Conservation (phyloP, 2,329 filamentous ascomycete genomes). For the Penicillium sp. region DNA sequence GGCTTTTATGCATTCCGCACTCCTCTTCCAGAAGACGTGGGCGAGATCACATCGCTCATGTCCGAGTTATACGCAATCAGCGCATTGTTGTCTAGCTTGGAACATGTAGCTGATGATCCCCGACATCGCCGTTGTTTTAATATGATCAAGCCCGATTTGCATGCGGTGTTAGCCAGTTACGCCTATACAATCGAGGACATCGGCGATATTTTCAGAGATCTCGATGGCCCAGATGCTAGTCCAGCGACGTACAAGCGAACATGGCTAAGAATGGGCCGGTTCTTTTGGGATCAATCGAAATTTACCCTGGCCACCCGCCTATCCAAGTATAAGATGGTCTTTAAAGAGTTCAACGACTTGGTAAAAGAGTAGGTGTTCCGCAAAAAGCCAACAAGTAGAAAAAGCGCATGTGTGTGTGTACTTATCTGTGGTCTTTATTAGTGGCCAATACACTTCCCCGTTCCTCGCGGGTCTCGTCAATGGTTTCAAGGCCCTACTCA, state of each 20-base stretch:
- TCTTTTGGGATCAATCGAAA: slow-evolving; percentile 48
- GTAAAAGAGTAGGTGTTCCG: slow-evolving; percentile 46
- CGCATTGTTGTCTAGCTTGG: slow-evolving; percentile 49
- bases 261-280: slow-evolving; percentile 51
- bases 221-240: slow-evolving; percentile 31
- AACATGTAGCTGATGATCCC: slow-evolving; percentile 43
- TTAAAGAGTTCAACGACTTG: slow-evolving; percentile 46
- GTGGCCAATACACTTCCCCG: slow-evolving; percentile 26
- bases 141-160: slow-evolving; percentile 48
- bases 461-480: slow-evolving; percentile 28
- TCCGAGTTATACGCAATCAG: slow-evolving; percentile 56
- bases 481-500: slow-evolving; percentile 27
- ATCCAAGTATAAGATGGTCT: slow-evolving; percentile 50
- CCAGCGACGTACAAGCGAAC: slow-evolving; percentile 45
- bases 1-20: slow-evolving; percentile 51
- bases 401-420: slow-evolving; percentile 8
- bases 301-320: slow-evolving; percentile 49
- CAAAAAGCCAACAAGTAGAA: neutral
- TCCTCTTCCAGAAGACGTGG: slow-evolving; percentile 50
- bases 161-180: slow-evolving; percentile 50
- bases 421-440: slow-evolving; percentile 15
- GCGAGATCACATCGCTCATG: slow-evolving; percentile 54
- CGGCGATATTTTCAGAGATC: slow-evolving; percentile 44
- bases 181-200: slow-evolving; percentile 53
- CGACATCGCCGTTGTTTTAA: slow-evolving; percentile 40